These are phyloP conservation scores for Penicillium sclerotiorum DNA, from an alignment of 2,329 filamentous ascomycete species.

Conservation along the genomic window DNA sequence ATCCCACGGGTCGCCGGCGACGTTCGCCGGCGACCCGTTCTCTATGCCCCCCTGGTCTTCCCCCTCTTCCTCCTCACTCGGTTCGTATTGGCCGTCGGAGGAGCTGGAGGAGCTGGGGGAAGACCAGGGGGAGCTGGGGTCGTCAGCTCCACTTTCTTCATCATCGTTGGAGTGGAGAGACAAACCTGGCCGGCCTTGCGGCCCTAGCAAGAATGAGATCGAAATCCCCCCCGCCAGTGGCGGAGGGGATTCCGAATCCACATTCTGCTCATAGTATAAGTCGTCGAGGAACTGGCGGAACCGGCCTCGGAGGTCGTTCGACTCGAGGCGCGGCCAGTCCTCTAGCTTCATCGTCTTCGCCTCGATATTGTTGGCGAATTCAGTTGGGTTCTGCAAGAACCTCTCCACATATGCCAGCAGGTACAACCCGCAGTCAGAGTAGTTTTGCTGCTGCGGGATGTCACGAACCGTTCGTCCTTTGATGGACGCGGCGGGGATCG, in stretches of 20 bases:
- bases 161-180: too few relatives aligned
- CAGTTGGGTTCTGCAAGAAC: conserved; percentile 74
- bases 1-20: too few relatives aligned
- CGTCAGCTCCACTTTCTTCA: neutral
- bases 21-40: too few relatives aligned
- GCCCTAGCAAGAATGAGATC: conserved; percentile 37
- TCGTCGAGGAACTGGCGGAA: conserved; percentile 68
- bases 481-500: conserved; percentile 39
- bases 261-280: conserved; percentile 61
- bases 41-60: too few relatives aligned
- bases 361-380: conserved; percentile 67
- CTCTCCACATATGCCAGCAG: conserved; percentile 81
- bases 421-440: conserved; percentile 86
- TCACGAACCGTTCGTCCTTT: conserved; percentile 55
- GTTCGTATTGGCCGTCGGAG: too few relatives aligned
- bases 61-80: too few relatives aligned
- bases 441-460: conserved; percentile 81
- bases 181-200: too few relatives aligned
- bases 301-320: conserved; percentile 62
- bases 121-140: too few relatives aligned
- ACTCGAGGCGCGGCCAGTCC: conserved; percentile 59
- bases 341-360: conserved; percentile 61
- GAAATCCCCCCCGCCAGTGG: conserved; percentile 33
- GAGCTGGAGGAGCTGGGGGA: too few relatives aligned
- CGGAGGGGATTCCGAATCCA: conserved; percentile 39